Base-by-base conservation (phyloP, 2,329 filamentous ascomycete genomes). In the Madurella fahalii region DNA sequence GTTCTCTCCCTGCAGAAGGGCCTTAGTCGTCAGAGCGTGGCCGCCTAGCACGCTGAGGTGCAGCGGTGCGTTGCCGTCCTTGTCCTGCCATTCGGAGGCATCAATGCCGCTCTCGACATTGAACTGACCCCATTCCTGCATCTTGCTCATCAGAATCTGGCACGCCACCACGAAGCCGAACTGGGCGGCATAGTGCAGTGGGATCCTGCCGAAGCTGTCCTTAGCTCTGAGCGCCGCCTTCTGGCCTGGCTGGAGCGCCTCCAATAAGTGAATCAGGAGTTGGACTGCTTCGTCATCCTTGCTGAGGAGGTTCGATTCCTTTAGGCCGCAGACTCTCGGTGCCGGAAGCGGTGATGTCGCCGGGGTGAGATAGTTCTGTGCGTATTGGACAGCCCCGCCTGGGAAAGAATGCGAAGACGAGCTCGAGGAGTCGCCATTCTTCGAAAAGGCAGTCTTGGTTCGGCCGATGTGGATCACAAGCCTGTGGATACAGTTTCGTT, bases 81-180 rank as follows among this genome's bases (percentile, higher is more conserved):
- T 82, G 67, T 99, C 94, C 71, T 96, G 93, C 93, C 93, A 97
- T 58, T 85, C 79, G 1, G 83, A 79, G 0, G 89, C 88, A 68
- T 97, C 93, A 47, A 99, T 95, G 9, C 92, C 92, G 58, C 90
- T 79, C 37, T 85, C 83, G 30, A 92, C 85, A 65, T 95, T 81
- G 65, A 96, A 96, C 63, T 95, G 85, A 15, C 82, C 82, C 93
- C 93, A 97, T 20, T 85, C 80, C 67, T 93, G 89, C 85, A 99
- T 92, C 64, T 87, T 86, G 59, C 86, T 84, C 74, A 96, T 92
- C 61, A 97, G 81, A 20, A 92, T 79, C 67, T 95, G 82, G 66
- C 90, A 96, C 9, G 96, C 86, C n/a, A 90, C 83, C 3, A 94
- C 89, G 63, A 96, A 91, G 2, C 94, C 94, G 67, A 95, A 96